Evolutionary conservation across 148 eudicot species (phyloP).

Genomic region (Chenopodium suecicum): DNA sequence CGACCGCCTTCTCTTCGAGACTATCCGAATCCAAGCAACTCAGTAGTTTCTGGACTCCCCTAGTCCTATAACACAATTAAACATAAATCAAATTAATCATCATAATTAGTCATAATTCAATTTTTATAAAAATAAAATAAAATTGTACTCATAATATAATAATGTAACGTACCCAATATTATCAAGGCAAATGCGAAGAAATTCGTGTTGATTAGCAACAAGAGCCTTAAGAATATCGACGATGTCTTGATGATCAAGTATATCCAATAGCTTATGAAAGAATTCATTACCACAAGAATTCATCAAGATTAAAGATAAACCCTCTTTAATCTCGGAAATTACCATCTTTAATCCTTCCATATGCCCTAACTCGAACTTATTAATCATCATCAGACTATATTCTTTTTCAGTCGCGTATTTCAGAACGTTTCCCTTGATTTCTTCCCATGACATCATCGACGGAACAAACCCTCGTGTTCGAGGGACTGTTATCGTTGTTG

Average conservation of each 20-base stretch:
- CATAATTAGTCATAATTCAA: background rate
- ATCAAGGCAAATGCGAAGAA: conserved; percentile 37
- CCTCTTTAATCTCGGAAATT: conserved; percentile 32
- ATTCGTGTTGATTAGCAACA: conserved; percentile 1
- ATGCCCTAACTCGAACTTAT: conserved; percentile 25
- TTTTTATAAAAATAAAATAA: background rate
- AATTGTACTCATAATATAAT: background rate
- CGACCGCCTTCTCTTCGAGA: background rate
- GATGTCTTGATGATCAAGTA: conserved; percentile 31
- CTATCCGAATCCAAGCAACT: background rate
- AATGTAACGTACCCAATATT: conserved; percentile 30
- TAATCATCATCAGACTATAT: conserved; percentile 20
- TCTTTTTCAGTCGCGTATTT: conserved; percentile 27
- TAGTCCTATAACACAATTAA: conserved; percentile 31
- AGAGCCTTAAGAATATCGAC: conserved; percentile 26
- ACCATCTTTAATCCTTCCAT: conserved; percentile 32
- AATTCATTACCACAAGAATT: conserved; percentile 31
- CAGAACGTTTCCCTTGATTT: conserved; percentile 7
- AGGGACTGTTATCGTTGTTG: too few relatives aligned
- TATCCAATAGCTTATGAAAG: conserved; percentile 33
- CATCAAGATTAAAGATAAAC: conserved; percentile 29
- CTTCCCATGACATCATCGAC: background rate
- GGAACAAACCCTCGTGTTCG: too few relatives aligned
- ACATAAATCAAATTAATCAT: background rate
- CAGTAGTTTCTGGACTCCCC: conserved; percentile 43